Percentiles rank a stretch among this genome's conserved stretches.
Conservation (phyloP, 1,284 basidiomycete genomes). For the Coniophora puteana region DNA sequence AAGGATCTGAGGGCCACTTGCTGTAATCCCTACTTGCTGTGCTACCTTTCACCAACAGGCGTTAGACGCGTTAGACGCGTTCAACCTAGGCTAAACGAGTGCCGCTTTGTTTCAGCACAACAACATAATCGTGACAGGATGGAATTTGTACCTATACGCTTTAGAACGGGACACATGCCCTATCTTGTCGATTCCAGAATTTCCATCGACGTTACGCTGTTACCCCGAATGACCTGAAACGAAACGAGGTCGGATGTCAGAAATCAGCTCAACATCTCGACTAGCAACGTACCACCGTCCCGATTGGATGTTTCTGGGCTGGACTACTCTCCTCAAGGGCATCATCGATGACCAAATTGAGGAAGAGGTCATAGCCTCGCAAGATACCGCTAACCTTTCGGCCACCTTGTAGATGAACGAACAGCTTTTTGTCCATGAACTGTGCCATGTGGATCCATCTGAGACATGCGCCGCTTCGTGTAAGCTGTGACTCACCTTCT, state of each 20-base stretch:
- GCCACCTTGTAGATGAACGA: constrained; percentile 93
- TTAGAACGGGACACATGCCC: no score
- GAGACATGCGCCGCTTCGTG: background rate
- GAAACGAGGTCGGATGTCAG: constrained; percentile 10
- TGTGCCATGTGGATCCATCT: constrained; percentile 31
- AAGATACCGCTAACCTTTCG: constrained; percentile 95
- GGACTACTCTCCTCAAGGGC: constrained; percentile 88
- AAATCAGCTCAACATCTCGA: background rate
- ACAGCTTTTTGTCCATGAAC: constrained; percentile 99
- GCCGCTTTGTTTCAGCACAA: background rate
- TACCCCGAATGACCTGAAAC: constrained; percentile 86
- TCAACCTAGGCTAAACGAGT: background rate
- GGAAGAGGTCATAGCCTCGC: constrained; percentile 97
- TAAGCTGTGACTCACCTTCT: constrained; percentile 66
- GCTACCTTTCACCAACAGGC: background rate
- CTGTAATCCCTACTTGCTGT: background rate
- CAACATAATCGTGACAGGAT: background rate
- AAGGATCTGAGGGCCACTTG: background rate
- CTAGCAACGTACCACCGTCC: constrained; percentile 73
- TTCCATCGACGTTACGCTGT: constrained; percentile 92
- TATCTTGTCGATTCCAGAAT: constrained; percentile 66
- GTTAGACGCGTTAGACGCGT: background rate
- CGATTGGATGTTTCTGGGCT: constrained; percentile 87
- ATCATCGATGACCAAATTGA: constrained; percentile 97
- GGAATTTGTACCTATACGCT: background rate